Evolutionary conservation across 345 rosid species (phyloP).

Genomic region (Bruguiera sexangula): DNA sequence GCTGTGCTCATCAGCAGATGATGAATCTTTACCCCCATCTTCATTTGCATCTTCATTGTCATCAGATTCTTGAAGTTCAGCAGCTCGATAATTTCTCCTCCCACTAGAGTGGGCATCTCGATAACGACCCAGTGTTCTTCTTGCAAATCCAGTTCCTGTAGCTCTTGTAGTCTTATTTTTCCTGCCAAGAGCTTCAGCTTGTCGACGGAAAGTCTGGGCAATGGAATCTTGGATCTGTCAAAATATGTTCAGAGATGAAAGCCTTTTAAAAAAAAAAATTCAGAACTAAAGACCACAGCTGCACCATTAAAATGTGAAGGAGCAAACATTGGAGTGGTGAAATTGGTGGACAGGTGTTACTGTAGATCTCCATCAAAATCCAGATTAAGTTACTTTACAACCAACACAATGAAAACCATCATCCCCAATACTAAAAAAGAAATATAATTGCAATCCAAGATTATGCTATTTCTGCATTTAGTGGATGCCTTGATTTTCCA

Average conservation of each 20-base stretch:
- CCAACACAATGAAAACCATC: background rate
- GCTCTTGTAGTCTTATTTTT: conserved; percentile 30
- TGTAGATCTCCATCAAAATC: background rate
- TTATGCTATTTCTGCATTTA: too few species aligned
- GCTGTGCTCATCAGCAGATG: conserved; percentile 40
- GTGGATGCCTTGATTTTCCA: too few species aligned
- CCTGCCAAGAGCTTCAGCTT: conserved; percentile 46
- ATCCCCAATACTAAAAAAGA: background rate
- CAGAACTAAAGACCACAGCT: background rate
- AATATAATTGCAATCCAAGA: too few species aligned
- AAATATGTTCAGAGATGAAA: conserved; percentile 11
- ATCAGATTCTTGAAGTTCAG: conserved; percentile 43
- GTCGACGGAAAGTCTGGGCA: conserved; percentile 40
- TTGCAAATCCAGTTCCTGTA: conserved; percentile 24
- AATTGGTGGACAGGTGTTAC: background rate
- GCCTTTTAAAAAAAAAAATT: background rate
- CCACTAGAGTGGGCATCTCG: conserved; percentile 34
- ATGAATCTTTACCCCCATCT: conserved; percentile 38
- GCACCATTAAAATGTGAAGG: background rate
- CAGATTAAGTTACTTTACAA: background rate
- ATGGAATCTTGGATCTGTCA: conserved; percentile 54
- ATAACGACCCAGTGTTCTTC: conserved; percentile 33
- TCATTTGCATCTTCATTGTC: conserved; percentile 41
- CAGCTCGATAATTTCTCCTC: conserved; percentile 31
- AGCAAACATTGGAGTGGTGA: background rate